phyloP scores from a whole-genome alignment of 495 filamentous ascomycete genomes.

The Diplogelasinospora grovesii region DNA sequence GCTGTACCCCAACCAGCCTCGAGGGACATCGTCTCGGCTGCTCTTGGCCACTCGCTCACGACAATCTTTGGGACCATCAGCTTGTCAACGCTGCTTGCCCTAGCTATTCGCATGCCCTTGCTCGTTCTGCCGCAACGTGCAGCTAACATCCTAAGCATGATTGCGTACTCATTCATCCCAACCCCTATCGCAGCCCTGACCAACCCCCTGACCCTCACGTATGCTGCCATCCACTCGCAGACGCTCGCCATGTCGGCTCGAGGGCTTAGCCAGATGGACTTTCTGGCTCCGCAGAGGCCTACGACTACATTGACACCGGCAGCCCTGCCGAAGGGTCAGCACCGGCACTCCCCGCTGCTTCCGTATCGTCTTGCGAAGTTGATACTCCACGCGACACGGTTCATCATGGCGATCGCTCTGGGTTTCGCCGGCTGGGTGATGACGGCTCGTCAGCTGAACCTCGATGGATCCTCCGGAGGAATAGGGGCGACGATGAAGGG shows the following conservation, averaged over 20 bases:
- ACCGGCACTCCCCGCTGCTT: constrained; percentile 36
- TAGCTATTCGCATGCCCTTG: constrained; percentile 79
- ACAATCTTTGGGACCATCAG: constrained; percentile 92
- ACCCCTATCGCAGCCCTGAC: constrained; percentile 77
- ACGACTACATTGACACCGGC: constrained; percentile 57
- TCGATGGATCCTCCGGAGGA: constrained; percentile 41
- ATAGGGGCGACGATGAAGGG: constrained; percentile 50
- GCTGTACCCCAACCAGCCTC: constrained; percentile 68
- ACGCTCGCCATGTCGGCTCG: constrained; percentile 67
- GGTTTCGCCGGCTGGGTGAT: constrained; percentile 98
- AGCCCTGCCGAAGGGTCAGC: constrained; percentile 45
- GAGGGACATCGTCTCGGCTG: constrained; percentile 72
- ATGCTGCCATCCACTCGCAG: constrained; percentile 88
- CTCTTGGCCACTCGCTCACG: constrained; percentile 67
- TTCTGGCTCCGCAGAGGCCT: constrained; percentile 54
- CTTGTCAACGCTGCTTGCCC: constrained; percentile 69
- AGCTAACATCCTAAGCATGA: constrained; percentile 56
- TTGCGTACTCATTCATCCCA: constrained; percentile 74
- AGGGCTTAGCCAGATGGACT: constrained; percentile 68
- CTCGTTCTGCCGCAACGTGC: constrained; percentile 72
- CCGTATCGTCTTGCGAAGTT: constrained; percentile 88
- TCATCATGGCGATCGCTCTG: constrained; percentile 80
- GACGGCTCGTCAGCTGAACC: constrained; percentile 64
- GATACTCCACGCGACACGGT: constrained; percentile 80
- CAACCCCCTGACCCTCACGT: constrained; percentile 85